phyloP scores from a whole-genome alignment of 1,139 yeast species.

The Lodderomyces jiufengensis region DNA sequence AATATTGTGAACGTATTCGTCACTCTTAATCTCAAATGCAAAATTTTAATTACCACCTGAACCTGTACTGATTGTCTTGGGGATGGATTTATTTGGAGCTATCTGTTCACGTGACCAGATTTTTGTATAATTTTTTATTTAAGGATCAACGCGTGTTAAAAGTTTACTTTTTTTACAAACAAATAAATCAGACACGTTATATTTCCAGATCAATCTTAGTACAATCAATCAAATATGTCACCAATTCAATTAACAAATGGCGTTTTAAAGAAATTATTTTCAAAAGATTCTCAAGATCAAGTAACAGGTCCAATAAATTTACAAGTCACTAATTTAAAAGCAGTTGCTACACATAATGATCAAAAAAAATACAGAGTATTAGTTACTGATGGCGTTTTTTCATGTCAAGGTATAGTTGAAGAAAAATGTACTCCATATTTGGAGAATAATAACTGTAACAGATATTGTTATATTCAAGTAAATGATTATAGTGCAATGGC shows the following conservation, averaged over 20 bases:
- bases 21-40: no score
- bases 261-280: slow-evolving; percentile 26
- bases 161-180: neutral
- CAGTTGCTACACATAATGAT: slow-evolving; percentile 36
- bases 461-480: slow-evolving; percentile 32
- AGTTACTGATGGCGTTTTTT: slow-evolving; percentile 62
- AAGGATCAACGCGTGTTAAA: neutral
- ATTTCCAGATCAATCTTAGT: neutral
- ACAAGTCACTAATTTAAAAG: slow-evolving; percentile 47
- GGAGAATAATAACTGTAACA: slow-evolving; percentile 40
- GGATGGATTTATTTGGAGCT: no score
- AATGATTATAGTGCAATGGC: slow-evolving; percentile 46
- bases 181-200: neutral
- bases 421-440: slow-evolving; percentile 53
- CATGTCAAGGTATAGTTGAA: slow-evolving; percentile 64
- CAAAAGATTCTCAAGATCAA: slow-evolving; percentile 21
- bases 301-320: slow-evolving; percentile 35
- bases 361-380: slow-evolving; percentile 50
- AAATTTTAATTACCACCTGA: no score
- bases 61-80: no score
- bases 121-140: no score
- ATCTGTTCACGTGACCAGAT: no score
- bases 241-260: slow-evolving; percentile 18
- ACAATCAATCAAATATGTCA: slow-evolving; percentile 8
- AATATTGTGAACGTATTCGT: no score